Evolutionary conservation across 2,329 filamentous ascomycete genomes (phyloP).

Genomic region (Penicillium sp.): DNA sequence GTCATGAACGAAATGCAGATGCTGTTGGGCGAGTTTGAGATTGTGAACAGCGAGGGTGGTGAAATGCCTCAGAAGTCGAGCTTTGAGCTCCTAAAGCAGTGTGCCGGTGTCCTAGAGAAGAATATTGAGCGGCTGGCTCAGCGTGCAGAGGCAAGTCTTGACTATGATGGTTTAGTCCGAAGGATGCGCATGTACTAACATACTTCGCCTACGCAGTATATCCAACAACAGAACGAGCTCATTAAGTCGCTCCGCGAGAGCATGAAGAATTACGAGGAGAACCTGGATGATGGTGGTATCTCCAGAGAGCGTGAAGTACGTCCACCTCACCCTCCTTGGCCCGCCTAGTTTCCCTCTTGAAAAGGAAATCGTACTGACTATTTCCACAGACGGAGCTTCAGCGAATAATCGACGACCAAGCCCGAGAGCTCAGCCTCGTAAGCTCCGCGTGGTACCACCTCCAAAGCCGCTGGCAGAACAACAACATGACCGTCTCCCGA

Average conservation of each 20-base stretch:
- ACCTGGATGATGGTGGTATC: constrained; percentile 38
- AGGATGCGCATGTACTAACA: constrained; percentile 14
- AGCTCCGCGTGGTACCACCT: constrained; percentile 52
- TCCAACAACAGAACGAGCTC: constrained; percentile 46
- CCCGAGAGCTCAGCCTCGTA: constrained; percentile 48
- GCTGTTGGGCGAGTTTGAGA: constrained; percentile 44
- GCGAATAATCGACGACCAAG: constrained; percentile 43
- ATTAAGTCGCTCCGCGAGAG: constrained; percentile 47
- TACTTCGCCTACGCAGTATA: constrained; percentile 35
- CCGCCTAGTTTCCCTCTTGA: neutral
- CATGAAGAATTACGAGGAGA: constrained; percentile 44
- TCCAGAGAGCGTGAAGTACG: constrained; percentile 44
- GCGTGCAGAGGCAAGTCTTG: constrained; percentile 45
- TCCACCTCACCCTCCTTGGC: constrained; percentile 8
- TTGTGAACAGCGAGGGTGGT: constrained; percentile 35
- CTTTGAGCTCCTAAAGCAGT: constrained; percentile 45
- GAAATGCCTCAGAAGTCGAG: constrained; percentile 40
- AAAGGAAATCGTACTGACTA: constrained; percentile 17
- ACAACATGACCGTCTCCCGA: constrained; percentile 45
- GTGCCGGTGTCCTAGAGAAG: constrained; percentile 60
- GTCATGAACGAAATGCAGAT: constrained; percentile 45
- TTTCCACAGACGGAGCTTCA: constrained; percentile 41
- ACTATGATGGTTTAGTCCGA: neutral
- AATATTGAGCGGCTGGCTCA: constrained; percentile 48
- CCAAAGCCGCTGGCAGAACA: constrained; percentile 48